These are phyloP conservation scores for Eucalyptus regnans DNA, from an alignment of 345 rosid species.

Conservation along the genomic window DNA sequence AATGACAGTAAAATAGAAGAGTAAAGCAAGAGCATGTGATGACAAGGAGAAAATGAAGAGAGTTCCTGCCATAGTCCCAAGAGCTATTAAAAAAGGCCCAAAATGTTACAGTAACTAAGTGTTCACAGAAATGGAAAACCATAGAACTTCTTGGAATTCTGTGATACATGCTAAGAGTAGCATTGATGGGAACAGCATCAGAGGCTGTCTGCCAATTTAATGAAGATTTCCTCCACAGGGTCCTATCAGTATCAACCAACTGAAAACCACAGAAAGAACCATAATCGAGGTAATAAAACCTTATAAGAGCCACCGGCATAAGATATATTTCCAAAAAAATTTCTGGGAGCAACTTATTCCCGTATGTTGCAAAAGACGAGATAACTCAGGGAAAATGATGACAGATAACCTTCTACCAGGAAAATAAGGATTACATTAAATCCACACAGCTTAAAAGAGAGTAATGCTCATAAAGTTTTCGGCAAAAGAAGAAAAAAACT, in stretches of 20 bases:
- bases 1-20: not conserved
- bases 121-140: not conserved
- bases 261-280: not conserved
- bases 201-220: not conserved
- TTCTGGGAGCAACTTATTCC: not conserved
- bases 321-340: not conserved
- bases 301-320: not conserved
- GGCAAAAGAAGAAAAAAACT: not conserved
- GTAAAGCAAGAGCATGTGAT: not conserved
- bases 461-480: not conserved
- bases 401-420: not conserved
- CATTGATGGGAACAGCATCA: not conserved
- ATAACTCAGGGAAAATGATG: not conserved
- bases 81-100: not conserved
- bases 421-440: not conserved
- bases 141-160: not conserved
- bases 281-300: not conserved
- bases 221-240: not conserved
- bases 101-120: not conserved
- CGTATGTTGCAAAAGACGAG: not conserved
- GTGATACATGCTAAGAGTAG: not conserved
- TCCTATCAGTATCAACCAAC: not conserved
- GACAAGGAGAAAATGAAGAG: not conserved
- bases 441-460: not conserved
- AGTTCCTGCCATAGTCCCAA: not conserved